phyloP scores from a whole-genome alignment of 164 flowering plant genomes.

The Protea cynaroides region DNA sequence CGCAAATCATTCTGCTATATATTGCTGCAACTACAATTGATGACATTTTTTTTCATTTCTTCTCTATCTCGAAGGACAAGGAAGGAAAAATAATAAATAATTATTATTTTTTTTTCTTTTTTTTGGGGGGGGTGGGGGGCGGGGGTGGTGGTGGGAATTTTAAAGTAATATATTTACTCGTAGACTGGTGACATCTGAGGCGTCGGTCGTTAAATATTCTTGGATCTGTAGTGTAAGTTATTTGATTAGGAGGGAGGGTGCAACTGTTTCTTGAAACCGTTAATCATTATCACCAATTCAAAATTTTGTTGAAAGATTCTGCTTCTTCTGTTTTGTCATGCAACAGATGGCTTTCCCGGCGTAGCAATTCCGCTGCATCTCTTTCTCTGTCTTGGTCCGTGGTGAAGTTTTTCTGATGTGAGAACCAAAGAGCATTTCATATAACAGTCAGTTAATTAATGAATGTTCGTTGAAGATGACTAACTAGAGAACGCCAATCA shows the following conservation, averaged over 20 bases:
- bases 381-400: not conserved
- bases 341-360: slow-evolving; percentile 22
- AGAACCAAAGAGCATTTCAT: slow-evolving; percentile 9
- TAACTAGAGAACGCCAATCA: no score
- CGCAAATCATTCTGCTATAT: no score
- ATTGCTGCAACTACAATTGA: not conserved
- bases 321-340: slow-evolving; percentile 4
- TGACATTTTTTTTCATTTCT: not conserved
- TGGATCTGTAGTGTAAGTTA: no score
- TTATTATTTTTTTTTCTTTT: not conserved
- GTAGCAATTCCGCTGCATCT: slow-evolving; percentile 18
- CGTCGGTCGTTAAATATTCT: no score
- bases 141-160: no score
- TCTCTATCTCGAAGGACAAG: not conserved
- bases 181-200: no score
- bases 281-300: not conserved
- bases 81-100: no score
- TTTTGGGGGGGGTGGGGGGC: not conserved
- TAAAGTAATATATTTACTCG: no score
- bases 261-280: not conserved
- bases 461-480: no score
- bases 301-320: slow-evolving; percentile 7
- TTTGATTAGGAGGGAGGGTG: not conserved
- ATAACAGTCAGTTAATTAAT: not conserved
- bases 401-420: slow-evolving; percentile 17